Percentiles rank a stretch among this genome's conserved stretches.
phyloP scores from a whole-genome alignment of 148 eudicot species.

The Hydrangea macrophylla region DNA sequence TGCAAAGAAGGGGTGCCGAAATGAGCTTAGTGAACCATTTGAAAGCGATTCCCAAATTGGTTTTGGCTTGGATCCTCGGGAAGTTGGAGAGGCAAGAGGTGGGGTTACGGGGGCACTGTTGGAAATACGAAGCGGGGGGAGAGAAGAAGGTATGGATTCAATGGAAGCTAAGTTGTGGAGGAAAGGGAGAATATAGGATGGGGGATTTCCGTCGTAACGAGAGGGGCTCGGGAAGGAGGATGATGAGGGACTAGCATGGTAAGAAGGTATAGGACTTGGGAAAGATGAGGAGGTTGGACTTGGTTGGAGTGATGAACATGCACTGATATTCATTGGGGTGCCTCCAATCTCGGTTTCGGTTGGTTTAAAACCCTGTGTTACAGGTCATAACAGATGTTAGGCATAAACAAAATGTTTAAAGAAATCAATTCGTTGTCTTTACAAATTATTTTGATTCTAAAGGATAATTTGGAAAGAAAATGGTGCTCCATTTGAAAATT shows the following conservation, averaged over 20 bases:
- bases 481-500: not conserved
- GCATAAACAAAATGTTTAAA: not conserved
- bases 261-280: slow-evolving; percentile 87
- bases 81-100: slow-evolving; percentile 82
- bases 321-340: slow-evolving; percentile 49
- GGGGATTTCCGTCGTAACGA: slow-evolving; percentile 61
- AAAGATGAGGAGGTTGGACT: slow-evolving; percentile 85
- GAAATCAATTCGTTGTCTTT: not conserved
- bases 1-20: slow-evolving; percentile 51
- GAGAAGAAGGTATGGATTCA: slow-evolving; percentile 60
- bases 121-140: slow-evolving; percentile 76
- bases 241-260: slow-evolving; percentile 86
- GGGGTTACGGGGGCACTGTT: slow-evolving; percentile 97
- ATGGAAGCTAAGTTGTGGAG: slow-evolving; percentile 63
- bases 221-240: slow-evolving; percentile 91
- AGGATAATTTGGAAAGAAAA: not conserved
- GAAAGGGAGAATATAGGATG: slow-evolving; percentile 75
- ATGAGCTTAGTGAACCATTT: slow-evolving; percentile 38
- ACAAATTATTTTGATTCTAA: not conserved
- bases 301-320: slow-evolving; percentile 69
- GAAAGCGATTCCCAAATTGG: slow-evolving; percentile 53
- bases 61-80: slow-evolving; percentile 72
- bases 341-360: slow-evolving; percentile 43
- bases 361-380: slow-evolving; percentile 73
- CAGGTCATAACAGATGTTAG: slow-evolving; percentile 8